Conservation (phyloP, 2,329 filamentous ascomycete genomes). For the Metarhizium album region DNA sequence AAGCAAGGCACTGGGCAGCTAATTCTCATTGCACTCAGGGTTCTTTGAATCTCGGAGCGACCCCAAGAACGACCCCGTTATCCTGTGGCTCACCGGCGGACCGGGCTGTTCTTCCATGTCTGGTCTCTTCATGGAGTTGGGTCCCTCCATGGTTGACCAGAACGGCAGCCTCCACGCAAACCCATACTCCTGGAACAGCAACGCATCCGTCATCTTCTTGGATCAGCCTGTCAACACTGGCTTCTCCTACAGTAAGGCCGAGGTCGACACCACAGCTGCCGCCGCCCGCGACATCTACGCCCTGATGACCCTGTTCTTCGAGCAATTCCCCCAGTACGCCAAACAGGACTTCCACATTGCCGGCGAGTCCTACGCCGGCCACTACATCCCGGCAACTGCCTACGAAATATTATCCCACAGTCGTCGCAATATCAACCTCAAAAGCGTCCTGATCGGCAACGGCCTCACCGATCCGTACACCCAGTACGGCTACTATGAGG, state of each 20-base stretch:
- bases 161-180: constrained; percentile 76
- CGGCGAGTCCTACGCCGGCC: constrained; percentile 85
- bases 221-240: constrained; percentile 98
- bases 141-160: constrained; percentile 73
- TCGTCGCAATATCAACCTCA: constrained; percentile 94
- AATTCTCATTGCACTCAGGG: constrained; percentile 41
- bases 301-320: constrained; percentile 92
- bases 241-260: constrained; percentile 85
- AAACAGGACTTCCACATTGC: constrained; percentile 94
- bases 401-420: constrained; percentile 86
- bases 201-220: constrained; percentile 97
- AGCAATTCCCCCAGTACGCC: constrained; percentile 92
- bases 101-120: constrained; percentile 93
- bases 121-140: constrained; percentile 93
- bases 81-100: constrained; percentile 89
- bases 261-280: constrained; percentile 83
- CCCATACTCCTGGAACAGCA: constrained; percentile 86
- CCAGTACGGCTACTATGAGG: constrained; percentile 88
- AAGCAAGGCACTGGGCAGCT: background rate
- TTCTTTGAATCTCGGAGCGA: constrained; percentile 99
- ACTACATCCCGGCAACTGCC: constrained; percentile 88
- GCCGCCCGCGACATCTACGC: constrained; percentile 96
- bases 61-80: constrained; percentile 87
- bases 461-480: constrained; percentile 86
- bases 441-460: constrained; percentile 90